Percentiles rank a stretch among this genome's conserved stretches.
Evolutionary conservation across 495 filamentous ascomycete genomes (phyloP).

Genomic region (Tuber indicum): DNA sequence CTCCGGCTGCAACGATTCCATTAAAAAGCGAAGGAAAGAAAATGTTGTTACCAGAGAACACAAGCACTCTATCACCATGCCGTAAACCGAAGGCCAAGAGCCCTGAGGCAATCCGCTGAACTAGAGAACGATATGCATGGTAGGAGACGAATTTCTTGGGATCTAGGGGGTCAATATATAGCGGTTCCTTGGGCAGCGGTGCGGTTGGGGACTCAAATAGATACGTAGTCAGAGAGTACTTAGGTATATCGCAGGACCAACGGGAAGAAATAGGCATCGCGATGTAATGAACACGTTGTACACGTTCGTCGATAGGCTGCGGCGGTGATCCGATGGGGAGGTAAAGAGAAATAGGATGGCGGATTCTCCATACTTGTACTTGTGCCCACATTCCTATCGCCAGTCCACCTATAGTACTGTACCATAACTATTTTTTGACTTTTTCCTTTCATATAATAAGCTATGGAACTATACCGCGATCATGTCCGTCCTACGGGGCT

Average conservation of each 20-base stretch:
- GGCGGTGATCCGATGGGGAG: background rate
- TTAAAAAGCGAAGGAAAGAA: slow-evolving; percentile 68
- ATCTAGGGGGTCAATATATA: slow-evolving; percentile 54
- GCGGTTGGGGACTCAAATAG: slow-evolving; percentile 31
- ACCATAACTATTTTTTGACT: background rate
- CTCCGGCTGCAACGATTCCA: slow-evolving; percentile 69
- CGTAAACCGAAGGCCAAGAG: slow-evolving; percentile 59
- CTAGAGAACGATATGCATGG: slow-evolving; percentile 59
- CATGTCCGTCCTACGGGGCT: background rate
- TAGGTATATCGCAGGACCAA: slow-evolving; percentile 32
- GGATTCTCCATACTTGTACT: background rate
- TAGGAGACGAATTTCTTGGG: slow-evolving; percentile 53
- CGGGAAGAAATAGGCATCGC: slow-evolving; percentile 32
- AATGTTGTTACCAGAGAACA: slow-evolving; percentile 65
- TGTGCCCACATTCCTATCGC: background rate
- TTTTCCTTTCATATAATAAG: background rate
- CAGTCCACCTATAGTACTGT: background rate
- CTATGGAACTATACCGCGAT: background rate
- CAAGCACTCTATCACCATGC: slow-evolving; percentile 63
- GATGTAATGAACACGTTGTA: background rate
- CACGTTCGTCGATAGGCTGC: background rate
- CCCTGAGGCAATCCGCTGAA: slow-evolving; percentile 65
- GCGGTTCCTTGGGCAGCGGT: slow-evolving; percentile 24
- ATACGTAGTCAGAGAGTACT: slow-evolving; percentile 28
- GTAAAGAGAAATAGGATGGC: background rate